Base-by-base conservation (phyloP, 352 stramenopile genomes). In the Hyphochytrium catenoides region DNA sequence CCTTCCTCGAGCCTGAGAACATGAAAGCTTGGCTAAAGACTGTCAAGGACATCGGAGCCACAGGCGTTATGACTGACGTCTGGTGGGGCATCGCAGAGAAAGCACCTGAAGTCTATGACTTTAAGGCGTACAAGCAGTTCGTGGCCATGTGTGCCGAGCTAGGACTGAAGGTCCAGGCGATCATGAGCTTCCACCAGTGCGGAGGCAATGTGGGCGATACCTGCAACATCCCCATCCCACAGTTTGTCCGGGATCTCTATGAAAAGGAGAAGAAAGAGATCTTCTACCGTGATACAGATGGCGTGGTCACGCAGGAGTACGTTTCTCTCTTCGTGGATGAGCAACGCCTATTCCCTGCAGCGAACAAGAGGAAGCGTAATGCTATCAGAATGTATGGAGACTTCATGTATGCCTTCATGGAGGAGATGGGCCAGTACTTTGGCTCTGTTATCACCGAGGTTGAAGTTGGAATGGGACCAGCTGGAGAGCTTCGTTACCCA, bases 401-500 rank as follows among this genome's bases (percentile, higher is more conserved):
- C 22, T 36, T 36, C 3, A 19, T 36, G 15, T 3, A 12, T n/a
- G 31, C 31, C 3, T 36, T 36, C 20, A 36, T 31, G 3, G 3
- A 16, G n/a, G 31, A 36, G 15, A 22, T 36, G 16, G 16, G 22
- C 12, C 16, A 36, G 16, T n/a, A 3, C 1, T 12, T 30, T 22
- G 16, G 16, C 15, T 16, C 14, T 22, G 31, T 22, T 12, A 15
- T 36, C 1, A n/a, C 16, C 2, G 31, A 36, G 16, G 31, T 36
- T 15, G 16, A 36, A 15, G 31, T 36, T 15, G 31, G 31, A n/a
- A 22, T 22, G 2, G 31, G 31, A n/a, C 31, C 31, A n/a, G 31
- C 31, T 12, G 31, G 31, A 12, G 31, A 36, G 31, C 20, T 36
- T n/a, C 31, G 31, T n/a, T 36, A 36, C 31, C 31, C 31, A n/a